These are phyloP conservation scores for Camillea tinctor DNA, from an alignment of 2,329 filamentous ascomycete species.

Conservation along the genomic window DNA sequence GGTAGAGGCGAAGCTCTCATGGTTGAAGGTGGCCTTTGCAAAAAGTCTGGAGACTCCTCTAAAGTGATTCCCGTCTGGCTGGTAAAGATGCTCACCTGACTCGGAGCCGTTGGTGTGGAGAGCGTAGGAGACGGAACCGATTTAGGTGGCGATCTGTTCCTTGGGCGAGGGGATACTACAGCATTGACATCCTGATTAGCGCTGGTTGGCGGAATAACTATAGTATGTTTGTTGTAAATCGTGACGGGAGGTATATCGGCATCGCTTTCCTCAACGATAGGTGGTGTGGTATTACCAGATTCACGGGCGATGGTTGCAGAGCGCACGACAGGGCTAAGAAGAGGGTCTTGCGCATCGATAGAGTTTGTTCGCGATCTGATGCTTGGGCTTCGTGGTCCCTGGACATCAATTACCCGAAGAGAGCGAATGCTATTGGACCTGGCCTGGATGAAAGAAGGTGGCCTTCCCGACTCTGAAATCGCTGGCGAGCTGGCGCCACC, in stretches of 20 bases:
- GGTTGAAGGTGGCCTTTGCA: constrained; percentile 19
- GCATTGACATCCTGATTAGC: constrained; percentile 11
- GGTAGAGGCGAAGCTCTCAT: constrained; percentile 28
- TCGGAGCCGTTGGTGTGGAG: constrained; percentile 15
- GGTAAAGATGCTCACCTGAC: constrained; percentile 23
- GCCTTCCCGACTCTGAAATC: constrained; percentile 45
- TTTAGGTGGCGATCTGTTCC: constrained; percentile 21
- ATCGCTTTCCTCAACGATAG: constrained; percentile 40
- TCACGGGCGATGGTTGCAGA: constrained; percentile 41
- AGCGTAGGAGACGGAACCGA: constrained; percentile 4
- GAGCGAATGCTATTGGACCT: constrained; percentile 52
- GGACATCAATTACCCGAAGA: constrained; percentile 57
- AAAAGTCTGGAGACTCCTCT: constrained; percentile 24
- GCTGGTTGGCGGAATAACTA: constrained; percentile 13
- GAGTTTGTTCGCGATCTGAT: constrained; percentile 49
- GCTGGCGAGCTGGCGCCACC: constrained; percentile 50
- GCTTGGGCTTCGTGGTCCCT: constrained; percentile 49
- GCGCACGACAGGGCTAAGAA: constrained; percentile 28
- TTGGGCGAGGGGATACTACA: constrained; percentile 14
- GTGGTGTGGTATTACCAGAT: constrained; percentile 41
- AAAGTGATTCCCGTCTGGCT: constrained; percentile 8
- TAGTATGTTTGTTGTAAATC: constrained; percentile 16
- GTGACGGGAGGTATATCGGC: constrained; percentile 5
- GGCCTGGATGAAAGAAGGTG: constrained; percentile 38
- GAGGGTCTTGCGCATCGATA: constrained; percentile 43